Evolutionary conservation across 2,329 filamentous ascomycete genomes (phyloP), one percentile per base, ranked within the genome.

Genomic region (Bimuria novae-zelandiae): DNA sequence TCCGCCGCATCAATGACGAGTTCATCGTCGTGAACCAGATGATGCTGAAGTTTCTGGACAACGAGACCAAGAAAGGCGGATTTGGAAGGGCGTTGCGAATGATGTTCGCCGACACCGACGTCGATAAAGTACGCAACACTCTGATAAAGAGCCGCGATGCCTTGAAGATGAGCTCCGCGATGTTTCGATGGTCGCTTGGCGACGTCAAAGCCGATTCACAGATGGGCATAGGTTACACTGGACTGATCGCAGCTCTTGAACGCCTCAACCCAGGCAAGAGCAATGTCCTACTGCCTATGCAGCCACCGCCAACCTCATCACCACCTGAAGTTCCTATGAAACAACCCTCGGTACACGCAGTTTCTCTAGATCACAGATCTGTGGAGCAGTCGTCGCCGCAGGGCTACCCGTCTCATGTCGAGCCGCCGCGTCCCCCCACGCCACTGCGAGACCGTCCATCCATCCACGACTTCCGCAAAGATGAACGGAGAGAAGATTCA

Each of bases 161-260:
- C 2, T 71, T 89, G 43, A 82, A 81, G 60, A 84, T 88, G 77
- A 87, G 84, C 63, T 81, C 84, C 7, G 77, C 85, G 39, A 80
- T 86, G 61, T 84, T 89, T 69, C 81, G 86, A 59, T 89, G 85
- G 84, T 84, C 81, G 17, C 75, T 88, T 3, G 84, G 84, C 25
- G 68, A 72, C 21, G 77, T 79, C 17, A 83, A 81, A 65, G 80
- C 82, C 14, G 84, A 87, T 59, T 80, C 81, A 14, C 80, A 84
- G 11, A 79, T 84, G 36, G 84, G 85, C 16, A 87, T 88, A 40
- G 87, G 87, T 37, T 89, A 87, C 64, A 85, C 85, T 1, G 85
- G 85, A 4, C 78, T 89, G 7, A 82, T 84, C 1, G 85, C 86
- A 8, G 86, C 86, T 3, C 78, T 89, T 10, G 83, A 87, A 39